Percentiles rank a stretch among this genome's conserved stretches.
phyloP scores from a whole-genome alignment of 352 stramenopile genomes.

The Phytophthora hibernalis region DNA sequence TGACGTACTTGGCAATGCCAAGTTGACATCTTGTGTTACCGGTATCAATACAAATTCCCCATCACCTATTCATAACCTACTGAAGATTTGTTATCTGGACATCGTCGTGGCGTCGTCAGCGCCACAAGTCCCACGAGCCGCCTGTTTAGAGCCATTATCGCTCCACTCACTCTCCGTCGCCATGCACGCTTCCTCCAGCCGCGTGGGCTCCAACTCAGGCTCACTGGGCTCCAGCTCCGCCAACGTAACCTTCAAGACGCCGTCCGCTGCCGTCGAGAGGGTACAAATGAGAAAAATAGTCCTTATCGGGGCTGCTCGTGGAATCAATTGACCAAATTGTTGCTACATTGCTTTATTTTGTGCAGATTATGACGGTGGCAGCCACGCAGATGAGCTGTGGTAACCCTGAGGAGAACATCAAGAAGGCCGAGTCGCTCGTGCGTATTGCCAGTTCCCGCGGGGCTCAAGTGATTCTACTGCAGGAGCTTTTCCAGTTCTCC shows the following conservation, averaged over 20 bases:
- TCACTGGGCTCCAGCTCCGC: constrained; percentile 42
- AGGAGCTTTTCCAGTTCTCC: constrained; percentile 92
- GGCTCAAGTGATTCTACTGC: constrained; percentile 90
- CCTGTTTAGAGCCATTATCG: constrained; percentile 18
- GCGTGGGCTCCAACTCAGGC: constrained; percentile 40
- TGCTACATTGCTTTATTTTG: no score
- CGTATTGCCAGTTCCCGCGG: constrained; percentile 88
- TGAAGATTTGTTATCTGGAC: constrained; percentile 8
- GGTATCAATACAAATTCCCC: background rate
- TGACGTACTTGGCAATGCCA: background rate
- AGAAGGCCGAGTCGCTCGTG: constrained; percentile 90
- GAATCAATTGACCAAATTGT: constrained; percentile 6
- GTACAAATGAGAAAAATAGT: constrained; percentile 36
- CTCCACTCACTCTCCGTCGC: background rate
- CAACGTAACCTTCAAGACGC: constrained; percentile 45
- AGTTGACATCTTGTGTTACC: no score
- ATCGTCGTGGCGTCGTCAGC: constrained; percentile 12
- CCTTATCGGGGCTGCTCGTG: constrained; percentile 11
- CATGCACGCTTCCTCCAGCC: constrained; percentile 46
- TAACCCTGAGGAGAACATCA: constrained; percentile 91
- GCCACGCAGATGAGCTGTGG: constrained; percentile 90
- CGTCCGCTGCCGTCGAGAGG: constrained; percentile 58
- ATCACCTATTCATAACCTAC: constrained; percentile 1
- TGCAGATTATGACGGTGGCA: constrained; percentile 85
- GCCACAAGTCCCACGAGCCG: constrained; percentile 2